A percentile compares a stretch with the other conserved stretches of the same genome.
Conservation (phyloP, 2,329 filamentous ascomycete species). For the Botrytis galanthina region DNA sequence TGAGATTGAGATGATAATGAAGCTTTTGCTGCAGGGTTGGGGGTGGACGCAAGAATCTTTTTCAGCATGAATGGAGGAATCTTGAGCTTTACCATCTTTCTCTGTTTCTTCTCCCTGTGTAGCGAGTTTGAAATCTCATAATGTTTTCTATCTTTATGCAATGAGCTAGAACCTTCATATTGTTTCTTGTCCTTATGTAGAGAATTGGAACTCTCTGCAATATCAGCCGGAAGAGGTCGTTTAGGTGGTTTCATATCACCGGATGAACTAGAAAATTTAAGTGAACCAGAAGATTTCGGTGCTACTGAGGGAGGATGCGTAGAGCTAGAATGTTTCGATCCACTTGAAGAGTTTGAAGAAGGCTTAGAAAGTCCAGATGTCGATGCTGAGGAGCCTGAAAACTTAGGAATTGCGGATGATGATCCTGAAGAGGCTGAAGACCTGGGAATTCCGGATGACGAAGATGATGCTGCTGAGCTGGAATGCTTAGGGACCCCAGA, state of each 20-base stretch:
- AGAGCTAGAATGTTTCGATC: conserved; percentile 7
- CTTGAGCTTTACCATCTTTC: conserved; percentile 21
- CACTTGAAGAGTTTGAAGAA: background rate
- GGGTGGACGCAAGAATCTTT: conserved; percentile 27
- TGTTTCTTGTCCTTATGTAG: conserved; percentile 6
- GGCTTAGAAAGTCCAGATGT: background rate
- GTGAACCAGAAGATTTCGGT: background rate
- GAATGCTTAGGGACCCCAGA: background rate
- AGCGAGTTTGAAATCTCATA: conserved; percentile 7
- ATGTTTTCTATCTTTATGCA: conserved; percentile 3
- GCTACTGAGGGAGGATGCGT: background rate
- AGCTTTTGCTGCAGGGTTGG: conserved; percentile 25
- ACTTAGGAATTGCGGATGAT: background rate
- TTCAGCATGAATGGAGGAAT: conserved; percentile 24
- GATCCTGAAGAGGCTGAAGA: background rate
- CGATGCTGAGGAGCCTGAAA: background rate
- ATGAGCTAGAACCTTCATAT: conserved; percentile 13
- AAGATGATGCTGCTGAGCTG: background rate
- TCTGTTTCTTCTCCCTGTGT: conserved; percentile 1
- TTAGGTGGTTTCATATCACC: conserved; percentile 30
- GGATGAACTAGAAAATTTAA: conserved; percentile 11
- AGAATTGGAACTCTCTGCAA: conserved; percentile 17
- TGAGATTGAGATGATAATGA: conserved; percentile 16
- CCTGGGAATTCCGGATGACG: background rate
- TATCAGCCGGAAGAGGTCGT: conserved; percentile 26